Base-by-base conservation (phyloP, 169 alveolate genomes). In the Plasmodium blacklocki region DNA sequence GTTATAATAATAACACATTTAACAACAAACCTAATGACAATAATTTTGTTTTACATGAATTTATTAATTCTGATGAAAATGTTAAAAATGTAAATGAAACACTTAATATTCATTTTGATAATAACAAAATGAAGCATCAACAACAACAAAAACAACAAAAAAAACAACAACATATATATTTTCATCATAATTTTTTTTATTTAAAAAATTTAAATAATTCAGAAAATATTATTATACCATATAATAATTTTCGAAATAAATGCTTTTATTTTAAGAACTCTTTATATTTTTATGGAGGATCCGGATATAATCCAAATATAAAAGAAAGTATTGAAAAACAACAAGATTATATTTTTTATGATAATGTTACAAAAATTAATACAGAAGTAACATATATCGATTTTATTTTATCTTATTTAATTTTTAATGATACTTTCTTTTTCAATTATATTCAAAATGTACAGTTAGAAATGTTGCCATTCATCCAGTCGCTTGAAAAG, bases 181-280 rank as follows among this genome's bases (percentile, higher is more conserved):
- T 74, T 2, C 39, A 74, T 60, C n/a, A 43, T 18, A 74, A 74
- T 47, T 74, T 60, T 66, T 9, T 74, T 39, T 67, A 23, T 49
- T 39, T 74, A 23, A 62, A 74, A 18, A 32, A 43, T 12, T 15
- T 50, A 18, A 26, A 23, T 2, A 29, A 18, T 23, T 39, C 32
- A 2, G 15, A 32, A 4, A 54, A 32, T 32, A 59, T 59, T 29
- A 74, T 74, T 26, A 74, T 74, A 23, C 88, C 88, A 4, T 52
- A 74, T 14, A 74, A 74, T n/a, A 74, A 50, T 15, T 74, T 74
- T 54, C 12, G 88, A 74, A 74, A 60, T 66, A 74, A 19, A 8
- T 60, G 88, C 15, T 73, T 74, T 67, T 74, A 58, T 32, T 74
- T 59, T 74, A 23, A 47, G 12, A 66, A 50, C 14, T 74, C 60